Base-by-base conservation (phyloP, 768 basidiomycete species). In the Trametes cinnabarina region DNA sequence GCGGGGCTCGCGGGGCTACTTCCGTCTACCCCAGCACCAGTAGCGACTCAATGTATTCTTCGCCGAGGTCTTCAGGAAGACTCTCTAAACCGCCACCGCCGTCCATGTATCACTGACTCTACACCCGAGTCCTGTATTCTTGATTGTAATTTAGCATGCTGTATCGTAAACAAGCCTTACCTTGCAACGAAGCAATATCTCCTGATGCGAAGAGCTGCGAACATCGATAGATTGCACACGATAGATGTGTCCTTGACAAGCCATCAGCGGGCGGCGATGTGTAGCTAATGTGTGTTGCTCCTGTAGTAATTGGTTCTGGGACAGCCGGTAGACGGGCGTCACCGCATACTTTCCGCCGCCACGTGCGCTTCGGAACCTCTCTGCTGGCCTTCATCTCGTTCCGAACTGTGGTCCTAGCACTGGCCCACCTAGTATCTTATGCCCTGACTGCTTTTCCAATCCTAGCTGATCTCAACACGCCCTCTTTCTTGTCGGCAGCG, bases 51-150 rank as follows among this genome's bases (percentile, higher is more conserved):
- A 26, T 47, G 20, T 19, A 19, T 20, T 54, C 50, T 30, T 52
- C 60, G 10, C 37, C 35, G 14, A 46, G 55, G 39, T 61, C 60
- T 53, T 61, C 60, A 42, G 51, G 61, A 40, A 63, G 69, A 44
- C 65, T 69, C 20, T 68, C 69, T 17, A 71, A 71, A 49, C 69
- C 62, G 22, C 41, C 69, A 32, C 68, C 71, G 6, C 57, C 37
- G 0, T 32, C 30, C 30, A 48, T 49, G 51, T 61, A 32, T 32
- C 30, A 56, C 46, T 51, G 50, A 52, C n/a, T n/a, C n/a, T n/a
- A n/a, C n/a, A 37, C 17, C 50, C 26, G 34, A n/a, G n/a, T n/a
- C 59, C 39, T 43, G 39, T 34, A 20, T 44, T 30, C 26, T 17
- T 44, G 4, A 52, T n/a, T n/a, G n/a, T n/a, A n/a, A n/a, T n/a